A percentile compares a stretch with the other conserved stretches of the same genome.
These are phyloP conservation scores for Sugiyamaella castrensis DNA, from an alignment of 1,139 yeast genomes.

Conservation along the genomic window DNA sequence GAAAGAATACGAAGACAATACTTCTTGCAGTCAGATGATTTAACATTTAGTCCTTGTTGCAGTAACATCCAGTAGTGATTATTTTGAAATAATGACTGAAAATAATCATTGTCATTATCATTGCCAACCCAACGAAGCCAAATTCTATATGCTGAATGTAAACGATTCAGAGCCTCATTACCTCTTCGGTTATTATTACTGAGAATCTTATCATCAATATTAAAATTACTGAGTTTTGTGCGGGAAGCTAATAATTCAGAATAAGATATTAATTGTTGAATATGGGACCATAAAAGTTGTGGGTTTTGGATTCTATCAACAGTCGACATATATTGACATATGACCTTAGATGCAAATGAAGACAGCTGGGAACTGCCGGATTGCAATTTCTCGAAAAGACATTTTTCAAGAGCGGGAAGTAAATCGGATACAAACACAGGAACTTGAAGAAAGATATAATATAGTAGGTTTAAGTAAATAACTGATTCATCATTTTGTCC, in stretches of 20 bases:
- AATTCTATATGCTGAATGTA: slow-evolving; percentile 19
- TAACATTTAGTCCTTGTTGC: slow-evolving; percentile 55
- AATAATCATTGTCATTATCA: slow-evolving; percentile 24
- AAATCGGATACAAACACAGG: neutral
- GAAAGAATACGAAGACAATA: slow-evolving; percentile 67
- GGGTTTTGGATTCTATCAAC: neutral
- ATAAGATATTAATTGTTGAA: neutral
- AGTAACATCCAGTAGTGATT: slow-evolving; percentile 58
- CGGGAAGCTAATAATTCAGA: no score
- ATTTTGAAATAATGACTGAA: slow-evolving; percentile 40
- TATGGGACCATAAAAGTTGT: slow-evolving; percentile 1
- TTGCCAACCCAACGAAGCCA: slow-evolving; percentile 30
- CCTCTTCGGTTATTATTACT: slow-evolving; percentile 4
- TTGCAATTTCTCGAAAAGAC: neutral
- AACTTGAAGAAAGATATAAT: slow-evolving; percentile 4
- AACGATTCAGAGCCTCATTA: slow-evolving; percentile 15
- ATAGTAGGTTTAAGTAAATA: slow-evolving; percentile 2
- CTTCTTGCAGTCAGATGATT: slow-evolving; percentile 68
- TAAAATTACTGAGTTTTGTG: no score
- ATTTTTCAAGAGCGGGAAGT: neutral
- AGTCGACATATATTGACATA: slow-evolving; percentile 1
- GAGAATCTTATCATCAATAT: neutral
- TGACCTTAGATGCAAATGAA: slow-evolving; percentile 3
- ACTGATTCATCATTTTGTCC: neutral
- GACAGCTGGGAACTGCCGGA: neutral